Percentiles rank a stretch among this genome's conserved stretches.
These are phyloP conservation scores for Coprinellus aureogranulatus DNA, from an alignment of 768 basidiomycete genomes.

Conservation along the genomic window DNA sequence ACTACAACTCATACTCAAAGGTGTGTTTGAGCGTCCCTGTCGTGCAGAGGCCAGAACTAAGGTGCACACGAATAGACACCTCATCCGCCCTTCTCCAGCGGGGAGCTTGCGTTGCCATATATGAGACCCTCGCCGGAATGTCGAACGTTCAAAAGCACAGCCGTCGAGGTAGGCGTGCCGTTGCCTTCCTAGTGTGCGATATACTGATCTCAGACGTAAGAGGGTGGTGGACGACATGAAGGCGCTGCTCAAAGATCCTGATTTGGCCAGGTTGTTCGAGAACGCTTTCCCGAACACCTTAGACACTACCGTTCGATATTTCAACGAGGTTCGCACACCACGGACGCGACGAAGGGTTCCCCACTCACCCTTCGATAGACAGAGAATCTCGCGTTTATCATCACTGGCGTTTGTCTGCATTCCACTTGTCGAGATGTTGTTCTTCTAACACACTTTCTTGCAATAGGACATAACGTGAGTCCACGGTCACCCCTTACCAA, in stretches of 20 bases:
- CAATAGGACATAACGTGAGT: slow-evolving; percentile 70
- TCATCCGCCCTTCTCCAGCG: slow-evolving; percentile 59
- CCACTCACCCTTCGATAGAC: slow-evolving; percentile 2
- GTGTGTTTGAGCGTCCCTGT: slow-evolving; percentile 22
- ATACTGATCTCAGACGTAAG: slow-evolving; percentile 29
- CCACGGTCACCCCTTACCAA: too few relatives aligned
- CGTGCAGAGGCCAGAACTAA: not conserved
- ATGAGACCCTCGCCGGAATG: slow-evolving; percentile 72
- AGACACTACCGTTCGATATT: slow-evolving; percentile 80
- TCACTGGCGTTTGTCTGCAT: slow-evolving; percentile 59
- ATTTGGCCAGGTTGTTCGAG: slow-evolving; percentile 75
- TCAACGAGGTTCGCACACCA: slow-evolving; percentile 56
- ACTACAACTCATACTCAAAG: slow-evolving; percentile 60
- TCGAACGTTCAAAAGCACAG: slow-evolving; percentile 72
- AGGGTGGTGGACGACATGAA: slow-evolving; percentile 77
- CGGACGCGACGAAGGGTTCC: too few relatives aligned
- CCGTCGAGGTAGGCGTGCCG: slow-evolving; percentile 57
- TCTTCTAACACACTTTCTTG: not conserved
- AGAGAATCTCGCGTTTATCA: slow-evolving; percentile 73
- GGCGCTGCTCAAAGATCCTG: slow-evolving; percentile 67
- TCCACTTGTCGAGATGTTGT: not conserved
- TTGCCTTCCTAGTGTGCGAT: not conserved
- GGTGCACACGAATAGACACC: slow-evolving; percentile 38
- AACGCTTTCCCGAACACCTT: slow-evolving; percentile 83
- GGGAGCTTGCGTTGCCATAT: slow-evolving; percentile 62